A percentile compares a stretch with the other conserved stretches of the same genome.
Evolutionary conservation across 768 basidiomycete genomes (phyloP).

Genomic region (Candolleomyces efflorescens): DNA sequence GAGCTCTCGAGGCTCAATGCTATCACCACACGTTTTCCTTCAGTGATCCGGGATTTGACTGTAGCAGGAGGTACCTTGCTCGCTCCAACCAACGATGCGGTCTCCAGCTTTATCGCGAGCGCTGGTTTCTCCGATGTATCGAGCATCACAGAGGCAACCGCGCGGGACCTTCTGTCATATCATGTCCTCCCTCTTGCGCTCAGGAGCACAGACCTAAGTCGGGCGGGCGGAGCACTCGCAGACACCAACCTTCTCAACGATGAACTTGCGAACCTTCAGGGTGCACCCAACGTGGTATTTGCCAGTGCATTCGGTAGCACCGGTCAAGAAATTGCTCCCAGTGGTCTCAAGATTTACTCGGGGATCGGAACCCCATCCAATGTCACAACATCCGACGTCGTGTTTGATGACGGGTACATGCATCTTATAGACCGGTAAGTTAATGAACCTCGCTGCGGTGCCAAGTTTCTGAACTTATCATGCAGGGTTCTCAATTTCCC

Average conservation of each 20-base stretch:
- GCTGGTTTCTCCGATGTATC: background rate
- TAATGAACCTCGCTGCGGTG: too few relatives aligned
- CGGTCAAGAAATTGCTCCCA: background rate
- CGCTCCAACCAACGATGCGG: background rate
- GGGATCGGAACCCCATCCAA: background rate
- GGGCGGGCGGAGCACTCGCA: background rate
- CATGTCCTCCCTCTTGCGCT: background rate
- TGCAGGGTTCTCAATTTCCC: constrained; percentile 5
- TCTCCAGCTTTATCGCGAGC: background rate
- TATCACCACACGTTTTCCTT: background rate
- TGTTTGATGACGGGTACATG: background rate
- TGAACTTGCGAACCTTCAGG: background rate
- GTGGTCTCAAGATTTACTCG: constrained; percentile 4
- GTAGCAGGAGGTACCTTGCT: background rate
- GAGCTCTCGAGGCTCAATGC: background rate
- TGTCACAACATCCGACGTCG: background rate
- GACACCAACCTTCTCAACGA: background rate
- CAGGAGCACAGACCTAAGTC: background rate
- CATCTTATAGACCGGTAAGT: constrained; percentile 3
- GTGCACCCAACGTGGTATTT: constrained; percentile 4
- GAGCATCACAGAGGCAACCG: background rate
- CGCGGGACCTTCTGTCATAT: background rate
- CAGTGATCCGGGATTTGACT: background rate
- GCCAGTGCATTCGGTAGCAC: constrained; percentile 4
- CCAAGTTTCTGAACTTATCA: background rate